Evolutionary conservation across 371 early-diverging fungal species (phyloP).

Genomic region (Syncephalis fuscata): DNA sequence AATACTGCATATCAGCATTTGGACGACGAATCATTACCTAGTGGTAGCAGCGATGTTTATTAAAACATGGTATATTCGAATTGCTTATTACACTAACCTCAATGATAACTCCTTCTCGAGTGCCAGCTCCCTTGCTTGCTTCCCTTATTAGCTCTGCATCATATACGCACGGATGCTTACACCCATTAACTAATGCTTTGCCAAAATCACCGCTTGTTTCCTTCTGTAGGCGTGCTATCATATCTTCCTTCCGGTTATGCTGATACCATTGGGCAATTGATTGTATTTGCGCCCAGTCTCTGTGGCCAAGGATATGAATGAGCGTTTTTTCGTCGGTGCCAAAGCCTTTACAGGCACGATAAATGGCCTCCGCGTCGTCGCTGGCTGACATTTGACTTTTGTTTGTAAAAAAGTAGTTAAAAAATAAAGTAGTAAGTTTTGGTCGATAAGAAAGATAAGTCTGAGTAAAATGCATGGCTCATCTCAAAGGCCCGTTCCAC

Average conservation of each 20-base stretch:
- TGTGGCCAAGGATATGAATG: conserved; percentile 11
- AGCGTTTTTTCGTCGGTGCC: conserved; percentile 24
- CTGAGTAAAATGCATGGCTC: no score
- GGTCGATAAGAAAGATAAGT: no score
- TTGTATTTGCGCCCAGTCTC: neutral
- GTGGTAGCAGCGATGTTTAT: no score
- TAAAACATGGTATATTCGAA: no score
- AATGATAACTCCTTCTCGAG: conserved; percentile 10
- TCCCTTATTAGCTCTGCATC: conserved; percentile 13
- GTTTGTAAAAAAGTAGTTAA: no score
- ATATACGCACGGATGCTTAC: conserved; percentile 8
- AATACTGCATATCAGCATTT: neutral
- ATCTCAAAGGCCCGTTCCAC: no score
- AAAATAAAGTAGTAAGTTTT: no score
- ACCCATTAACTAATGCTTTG: conserved; percentile 8
- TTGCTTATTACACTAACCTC: neutral
- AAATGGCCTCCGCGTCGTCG: conserved; percentile 24
- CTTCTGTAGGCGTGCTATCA: conserved; percentile 11
- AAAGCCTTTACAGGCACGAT: conserved; percentile 23
- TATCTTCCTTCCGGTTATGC: conserved; percentile 6
- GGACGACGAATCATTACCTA: no score
- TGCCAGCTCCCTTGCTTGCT: conserved; percentile 12
- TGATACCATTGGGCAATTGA: no score
- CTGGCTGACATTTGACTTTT: conserved; percentile 4
- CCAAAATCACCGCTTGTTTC: conserved; percentile 14